A percentile compares a stretch with the other conserved stretches of the same genome.
Evolutionary conservation across 2,329 filamentous ascomycete genomes (phyloP).

Genomic region (Aspergillus fijiensis): DNA sequence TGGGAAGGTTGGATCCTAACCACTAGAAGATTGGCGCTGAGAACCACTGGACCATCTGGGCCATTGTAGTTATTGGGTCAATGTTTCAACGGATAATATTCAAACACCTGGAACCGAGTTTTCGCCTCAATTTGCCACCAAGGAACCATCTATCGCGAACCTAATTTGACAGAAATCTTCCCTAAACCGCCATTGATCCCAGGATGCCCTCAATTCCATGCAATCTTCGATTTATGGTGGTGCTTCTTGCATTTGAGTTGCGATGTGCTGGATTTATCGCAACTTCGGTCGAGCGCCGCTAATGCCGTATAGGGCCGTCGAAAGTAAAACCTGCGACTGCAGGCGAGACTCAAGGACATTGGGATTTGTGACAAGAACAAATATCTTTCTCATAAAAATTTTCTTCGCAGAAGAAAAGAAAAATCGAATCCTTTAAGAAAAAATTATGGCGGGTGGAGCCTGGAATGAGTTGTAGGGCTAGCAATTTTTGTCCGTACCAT

Average conservation of each 20-base stretch:
- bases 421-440: not conserved
- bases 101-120: not conserved
- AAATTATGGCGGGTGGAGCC: not conserved
- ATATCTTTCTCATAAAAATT: too few relatives aligned
- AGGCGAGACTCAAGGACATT: too few relatives aligned
- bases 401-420: not conserved
- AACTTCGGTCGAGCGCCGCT: not conserved
- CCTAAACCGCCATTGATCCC: not conserved
- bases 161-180: not conserved
- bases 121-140: not conserved
- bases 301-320: not conserved
- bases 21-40: slow-evolving; percentile 9
- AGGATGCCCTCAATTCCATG: not conserved
- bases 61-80: not conserved
- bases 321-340: too few relatives aligned
- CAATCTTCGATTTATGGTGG: not conserved
- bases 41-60: not conserved
- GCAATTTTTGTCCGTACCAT: not conserved
- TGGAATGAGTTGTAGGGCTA: not conserved
- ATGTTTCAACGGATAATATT: fast-evolving
- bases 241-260: not conserved
- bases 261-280: not conserved
- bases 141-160: not conserved
- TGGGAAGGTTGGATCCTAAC: slow-evolving; percentile 11
- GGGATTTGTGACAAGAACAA: too few relatives aligned